Evolutionary conservation across 1,284 basidiomycete genomes (phyloP), one percentile per base, ranked within the genome.

Genomic region (Tetrapyrgos nigripes): DNA sequence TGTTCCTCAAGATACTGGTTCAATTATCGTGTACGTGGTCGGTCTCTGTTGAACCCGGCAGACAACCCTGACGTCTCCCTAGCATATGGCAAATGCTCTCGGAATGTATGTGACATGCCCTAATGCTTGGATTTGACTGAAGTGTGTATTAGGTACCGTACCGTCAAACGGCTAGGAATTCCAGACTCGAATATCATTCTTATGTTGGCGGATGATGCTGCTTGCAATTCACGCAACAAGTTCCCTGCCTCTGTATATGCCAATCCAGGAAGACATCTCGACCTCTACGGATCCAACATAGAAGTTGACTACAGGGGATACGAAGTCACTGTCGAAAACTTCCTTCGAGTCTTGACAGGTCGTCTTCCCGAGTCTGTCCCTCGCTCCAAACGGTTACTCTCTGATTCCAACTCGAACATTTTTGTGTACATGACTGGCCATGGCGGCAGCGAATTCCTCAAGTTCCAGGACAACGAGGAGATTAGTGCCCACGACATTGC

Each of bases 121-220:
- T n/a, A n/a, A n/a, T n/a, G n/a, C n/a, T n/a, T n/a, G n/a, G n/a
- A 24, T 17, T 55, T 40, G n/a, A n/a, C n/a, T n/a, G n/a, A n/a
- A n/a, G n/a, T n/a, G n/a, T n/a, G n/a, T n/a, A n/a, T n/a, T n/a
- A 94, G 92, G 92, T 99, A 99, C 72, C 93, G 97, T 54, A 98
- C 96, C 1, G 95, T 99, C 53, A 99, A 99, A 73, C 89, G 96
- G 2, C 87, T 99, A 6, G 97, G 97, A 4, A 97, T 99, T 53
- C 97, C 97, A 3, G 97, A 99, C 77, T 94, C 92, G 14, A 96
- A 99, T 70, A 98, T 99, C 71, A 97, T 99, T 73, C 87, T 99
- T 51, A 99, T 99, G 97, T 84, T 99, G 44, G 95, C 96, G 3
- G 97, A 99, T 75, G 97, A 99, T 70, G 93, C 88, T 1, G 94